phyloP scores from a whole-genome alignment of 202 grass and related monocot species.

The Schoenoplectus tabernaemontani region DNA sequence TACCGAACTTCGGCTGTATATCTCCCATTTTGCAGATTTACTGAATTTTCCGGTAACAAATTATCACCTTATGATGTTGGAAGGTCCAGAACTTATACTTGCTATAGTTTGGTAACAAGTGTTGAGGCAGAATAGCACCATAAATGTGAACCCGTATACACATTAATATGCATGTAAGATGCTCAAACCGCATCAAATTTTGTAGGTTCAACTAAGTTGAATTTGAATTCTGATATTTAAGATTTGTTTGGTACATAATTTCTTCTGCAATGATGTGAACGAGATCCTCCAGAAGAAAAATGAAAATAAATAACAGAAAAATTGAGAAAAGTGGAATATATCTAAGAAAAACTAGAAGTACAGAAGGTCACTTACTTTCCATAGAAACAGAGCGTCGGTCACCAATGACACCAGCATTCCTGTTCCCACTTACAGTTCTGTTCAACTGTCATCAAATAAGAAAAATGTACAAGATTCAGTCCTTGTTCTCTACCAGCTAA shows the following conservation, averaged over 20 bases:
- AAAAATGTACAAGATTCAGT: slow-evolving; percentile 14
- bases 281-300: not conserved
- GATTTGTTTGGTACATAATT: not conserved
- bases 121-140: not conserved
- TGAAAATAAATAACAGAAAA: too few species aligned
- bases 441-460: slow-evolving; percentile 63
- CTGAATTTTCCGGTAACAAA: not conserved
- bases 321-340: not conserved
- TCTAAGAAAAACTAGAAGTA: not conserved
- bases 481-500: slow-evolving; percentile 12
- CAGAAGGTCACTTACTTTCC: slow-evolving; percentile 67
- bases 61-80: not conserved
- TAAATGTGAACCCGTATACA: too few species aligned
- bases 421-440: slow-evolving; percentile 55
- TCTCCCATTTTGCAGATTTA: not conserved
- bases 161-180: too few species aligned
- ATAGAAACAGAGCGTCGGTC: slow-evolving; percentile 85
- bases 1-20: not conserved
- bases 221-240: not conserved
- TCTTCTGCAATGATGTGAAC: not conserved
- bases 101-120: not conserved
- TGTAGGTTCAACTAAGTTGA: not conserved
- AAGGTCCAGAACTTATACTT: not conserved
- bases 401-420: slow-evolving; percentile 89
- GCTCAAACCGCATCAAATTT: too few species aligned